Conservation (phyloP, 495 filamentous ascomycete genomes). For the Neurospora hispaniola region DNA sequence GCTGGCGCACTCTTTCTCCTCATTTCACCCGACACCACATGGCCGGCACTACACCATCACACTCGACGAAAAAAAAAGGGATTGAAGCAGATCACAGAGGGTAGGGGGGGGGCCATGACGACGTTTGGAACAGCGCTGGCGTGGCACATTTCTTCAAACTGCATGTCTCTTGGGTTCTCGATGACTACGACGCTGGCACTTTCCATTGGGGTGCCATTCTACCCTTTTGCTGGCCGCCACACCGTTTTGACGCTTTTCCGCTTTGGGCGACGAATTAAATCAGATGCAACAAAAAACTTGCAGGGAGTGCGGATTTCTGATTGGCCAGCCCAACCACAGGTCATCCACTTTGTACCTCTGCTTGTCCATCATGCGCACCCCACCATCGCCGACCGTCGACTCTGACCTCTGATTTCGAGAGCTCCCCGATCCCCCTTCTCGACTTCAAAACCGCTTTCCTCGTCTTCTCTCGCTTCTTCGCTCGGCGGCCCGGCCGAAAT, state of each 20-base stretch:
- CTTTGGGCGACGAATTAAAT: conserved; percentile 20
- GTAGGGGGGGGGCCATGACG: neutral
- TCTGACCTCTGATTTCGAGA: conserved; percentile 27
- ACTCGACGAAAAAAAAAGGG: neutral
- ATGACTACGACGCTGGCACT: conserved; percentile 6
- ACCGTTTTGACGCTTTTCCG: conserved; percentile 18
- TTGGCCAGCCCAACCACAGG: conserved; percentile 29
- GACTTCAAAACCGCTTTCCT: conserved; percentile 2
- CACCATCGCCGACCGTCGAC: conserved; percentile 15
- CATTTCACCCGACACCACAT: neutral
- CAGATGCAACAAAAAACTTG: conserved; percentile 16
- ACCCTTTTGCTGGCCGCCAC: conserved; percentile 18
- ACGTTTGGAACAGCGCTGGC: neutral
- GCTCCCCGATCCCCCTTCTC: conserved; percentile 19
- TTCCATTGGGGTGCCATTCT: neutral
- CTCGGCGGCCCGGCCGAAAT: conserved; percentile 6
- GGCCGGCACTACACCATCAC: neutral
- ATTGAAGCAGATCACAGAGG: neutral
- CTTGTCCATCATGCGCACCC: conserved; percentile 28
- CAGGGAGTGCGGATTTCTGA: conserved; percentile 28
- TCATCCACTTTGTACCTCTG: conserved; percentile 29
- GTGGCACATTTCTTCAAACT: neutral
- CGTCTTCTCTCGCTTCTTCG: conserved; percentile 25
- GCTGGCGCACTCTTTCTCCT: neutral
- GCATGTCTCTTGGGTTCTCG: neutral